Evolutionary conservation across 441 rosid species (phyloP), one percentile per base, ranked within the genome.

Genomic region (Theobroma grandiflorum): DNA sequence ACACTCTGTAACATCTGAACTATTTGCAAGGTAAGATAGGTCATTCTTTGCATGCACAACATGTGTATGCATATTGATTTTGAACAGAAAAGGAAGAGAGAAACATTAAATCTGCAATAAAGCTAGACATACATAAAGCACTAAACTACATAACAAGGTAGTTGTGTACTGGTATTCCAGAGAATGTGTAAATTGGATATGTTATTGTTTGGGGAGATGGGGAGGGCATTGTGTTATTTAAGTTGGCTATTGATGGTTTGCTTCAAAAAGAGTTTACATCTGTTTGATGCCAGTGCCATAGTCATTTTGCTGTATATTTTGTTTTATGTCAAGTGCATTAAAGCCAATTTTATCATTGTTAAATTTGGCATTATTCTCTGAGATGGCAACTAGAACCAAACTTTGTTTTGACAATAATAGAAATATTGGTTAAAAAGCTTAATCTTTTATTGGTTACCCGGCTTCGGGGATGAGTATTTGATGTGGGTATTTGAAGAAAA

Each of bases 1-100:
- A 10, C 22, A 70, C 31, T 73, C 57, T 22, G 74, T 81, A 75
- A 16, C 67, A 65, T 86, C 74, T 74, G 75, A 64, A 74, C 22
- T 63, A 76, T 78, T 76, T 59, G 69, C 74, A 64, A 82, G 83
- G 84, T 84, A 83, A 88, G 64, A 75, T 87, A 80, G 87, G 82
- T 82, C 84, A 92, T 92, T 92, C 94, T 92, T 92, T 91, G 88
- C 88, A 79, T 82, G 87, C 72, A 75, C 79, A 85, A 80, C 72
- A 61, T 20, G 63, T 65, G 78, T 86, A 82, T 86, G 82, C 83
- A 76, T 78, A 86, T 75, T 85, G 61, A 22, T 74, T 78, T 84
- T 84, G 63, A 42, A 42, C 49, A 20, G 15, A 43, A 37, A 61
- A 49, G 7, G 42, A 68, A 69, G 71, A 72, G 50, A 57, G 31